Evolutionary conservation across 1,284 basidiomycete genomes (phyloP).

Genomic region (Ustilago tritici): DNA sequence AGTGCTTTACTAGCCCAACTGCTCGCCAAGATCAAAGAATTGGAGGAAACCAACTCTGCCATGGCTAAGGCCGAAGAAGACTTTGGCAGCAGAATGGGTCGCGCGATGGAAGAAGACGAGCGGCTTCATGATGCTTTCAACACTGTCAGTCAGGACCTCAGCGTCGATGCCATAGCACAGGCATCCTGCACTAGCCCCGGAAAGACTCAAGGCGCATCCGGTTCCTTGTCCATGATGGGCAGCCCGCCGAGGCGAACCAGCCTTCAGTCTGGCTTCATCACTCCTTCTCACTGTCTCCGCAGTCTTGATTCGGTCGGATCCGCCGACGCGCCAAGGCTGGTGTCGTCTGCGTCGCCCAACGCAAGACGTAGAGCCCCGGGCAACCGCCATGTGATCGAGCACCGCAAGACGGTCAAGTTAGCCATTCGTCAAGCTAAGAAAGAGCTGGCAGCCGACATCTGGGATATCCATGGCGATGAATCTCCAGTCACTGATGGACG

Average conservation of each 20-base stretch:
- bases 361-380: slow-evolving; percentile 53
- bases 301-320: slow-evolving; percentile 29
- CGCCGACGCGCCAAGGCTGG: slow-evolving; percentile 2
- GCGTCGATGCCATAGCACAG: background rate
- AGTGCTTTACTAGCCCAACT: slow-evolving; percentile 55
- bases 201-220: background rate
- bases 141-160: slow-evolving; percentile 37
- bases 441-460: slow-evolving; percentile 30
- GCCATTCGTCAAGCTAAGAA: slow-evolving; percentile 47
- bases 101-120: slow-evolving; percentile 61
- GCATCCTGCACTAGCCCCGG: slow-evolving; percentile 1
- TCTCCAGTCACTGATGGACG: background rate
- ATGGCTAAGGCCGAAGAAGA: slow-evolving; percentile 54
- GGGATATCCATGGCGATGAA: slow-evolving; percentile 25
- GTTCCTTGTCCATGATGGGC: background rate
- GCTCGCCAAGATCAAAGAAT: slow-evolving; percentile 61
- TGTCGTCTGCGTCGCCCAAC: slow-evolving; percentile 16
- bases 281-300: slow-evolving; percentile 30
- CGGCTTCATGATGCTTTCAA: slow-evolving; percentile 60
- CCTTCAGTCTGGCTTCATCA: slow-evolving; percentile 18
- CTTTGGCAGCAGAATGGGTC: slow-evolving; percentile 56
- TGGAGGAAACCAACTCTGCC: slow-evolving; percentile 59
- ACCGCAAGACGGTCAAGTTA: slow-evolving; percentile 50
- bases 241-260: background rate
- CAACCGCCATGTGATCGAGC: slow-evolving; percentile 59